Conservation (phyloP, 2,329 filamentous ascomycete species). For the Clonostachys rhizophaga region DNA sequence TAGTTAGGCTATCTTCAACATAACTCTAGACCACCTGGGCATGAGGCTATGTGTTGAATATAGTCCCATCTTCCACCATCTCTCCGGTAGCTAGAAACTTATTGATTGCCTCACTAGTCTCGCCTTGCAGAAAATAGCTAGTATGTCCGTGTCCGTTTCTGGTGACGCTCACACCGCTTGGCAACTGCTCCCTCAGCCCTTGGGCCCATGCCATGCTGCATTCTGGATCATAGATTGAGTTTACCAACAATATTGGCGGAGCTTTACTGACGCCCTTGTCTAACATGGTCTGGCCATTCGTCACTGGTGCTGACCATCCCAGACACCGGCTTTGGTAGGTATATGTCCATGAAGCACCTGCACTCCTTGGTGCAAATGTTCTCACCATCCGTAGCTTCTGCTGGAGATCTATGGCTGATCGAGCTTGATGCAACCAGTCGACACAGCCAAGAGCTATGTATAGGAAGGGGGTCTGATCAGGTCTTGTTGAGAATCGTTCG, state of each 20-base stretch:
- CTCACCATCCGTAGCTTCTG: slow-evolving; percentile 5
- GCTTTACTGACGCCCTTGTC: background rate
- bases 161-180: slow-evolving; percentile 10
- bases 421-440: slow-evolving; percentile 10
- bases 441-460: slow-evolving; percentile 13
- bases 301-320: slow-evolving; percentile 11
- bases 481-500: background rate
- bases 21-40: no score
- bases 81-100: slow-evolving; percentile 10
- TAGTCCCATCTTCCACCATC: slow-evolving; percentile 11
- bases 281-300: slow-evolving; percentile 7
- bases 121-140: slow-evolving; percentile 8
- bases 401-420: slow-evolving; percentile 5
- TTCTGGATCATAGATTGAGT: slow-evolving; percentile 11
- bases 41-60: slow-evolving; percentile 7
- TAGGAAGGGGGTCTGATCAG: slow-evolving; percentile 1
- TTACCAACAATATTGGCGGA: slow-evolving; percentile 9
- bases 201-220: slow-evolving; percentile 11
- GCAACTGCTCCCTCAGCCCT: slow-evolving; percentile 10
- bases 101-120: slow-evolving; percentile 12
- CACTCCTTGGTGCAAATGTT: slow-evolving; percentile 9
- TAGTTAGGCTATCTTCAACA: no score
- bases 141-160: slow-evolving; percentile 15
- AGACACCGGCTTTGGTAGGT: slow-evolving; percentile 10
- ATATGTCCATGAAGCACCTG: slow-evolving; percentile 7